phyloP scores from a whole-genome alignment of 1,284 basidiomycete species.

The Moesziomyces sp. region DNA sequence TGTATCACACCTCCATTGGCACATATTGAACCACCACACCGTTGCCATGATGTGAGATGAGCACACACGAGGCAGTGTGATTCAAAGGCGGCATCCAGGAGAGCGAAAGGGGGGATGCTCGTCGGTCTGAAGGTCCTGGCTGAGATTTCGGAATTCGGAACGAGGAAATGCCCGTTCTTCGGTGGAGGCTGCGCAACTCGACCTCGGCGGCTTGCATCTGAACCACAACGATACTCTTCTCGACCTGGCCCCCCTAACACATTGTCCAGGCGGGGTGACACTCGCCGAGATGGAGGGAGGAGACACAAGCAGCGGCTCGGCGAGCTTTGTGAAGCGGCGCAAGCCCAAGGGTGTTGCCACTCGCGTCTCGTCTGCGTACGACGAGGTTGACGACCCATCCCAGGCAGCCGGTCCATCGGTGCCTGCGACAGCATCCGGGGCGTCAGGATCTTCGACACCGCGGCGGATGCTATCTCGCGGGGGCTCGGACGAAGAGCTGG shows the following conservation, averaged over 20 bases:
- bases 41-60: too few species aligned
- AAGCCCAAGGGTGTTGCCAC: constrained; percentile 28
- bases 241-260: neutral
- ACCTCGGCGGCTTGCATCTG: neutral
- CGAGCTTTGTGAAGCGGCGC: constrained; percentile 37
- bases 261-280: neutral
- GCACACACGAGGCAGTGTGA: neutral
- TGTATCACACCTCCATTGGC: neutral
- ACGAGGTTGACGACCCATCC: constrained; percentile 7
- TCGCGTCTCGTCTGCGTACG: constrained; percentile 21
- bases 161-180: neutral
- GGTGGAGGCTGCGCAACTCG: constrained; percentile 11
- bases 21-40: too few species aligned
- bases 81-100: neutral
- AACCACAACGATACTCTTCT: neutral
- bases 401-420: neutral
- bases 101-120: neutral
- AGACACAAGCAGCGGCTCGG: constrained; percentile 4
- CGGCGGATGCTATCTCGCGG: neutral
- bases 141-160: constrained; percentile 27
- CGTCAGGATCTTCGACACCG: neutral
- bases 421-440: neutral
- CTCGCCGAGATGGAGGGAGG: neutral
- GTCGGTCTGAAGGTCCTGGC: neutral
- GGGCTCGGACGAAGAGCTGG: constrained; percentile 9